These are phyloP conservation scores for Phytophthora pisi DNA, from an alignment of 352 stramenopile species.

Conservation along the genomic window DNA sequence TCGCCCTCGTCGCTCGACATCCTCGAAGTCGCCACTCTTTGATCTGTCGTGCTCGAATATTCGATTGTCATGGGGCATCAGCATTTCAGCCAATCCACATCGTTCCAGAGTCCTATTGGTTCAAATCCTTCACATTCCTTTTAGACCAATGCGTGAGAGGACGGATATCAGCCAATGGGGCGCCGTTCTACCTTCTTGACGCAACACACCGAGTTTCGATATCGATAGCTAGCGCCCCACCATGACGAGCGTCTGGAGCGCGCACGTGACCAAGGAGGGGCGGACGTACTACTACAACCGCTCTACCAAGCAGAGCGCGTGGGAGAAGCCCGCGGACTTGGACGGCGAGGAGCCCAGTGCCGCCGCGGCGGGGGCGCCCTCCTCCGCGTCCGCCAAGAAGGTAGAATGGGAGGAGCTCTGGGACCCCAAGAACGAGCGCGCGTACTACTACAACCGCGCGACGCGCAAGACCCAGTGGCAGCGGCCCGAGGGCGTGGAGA, in stretches of 20 bases:
- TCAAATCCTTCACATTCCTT: not conserved
- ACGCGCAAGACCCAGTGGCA: constrained; percentile 86
- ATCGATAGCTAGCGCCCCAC: not conserved
- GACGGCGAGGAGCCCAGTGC: constrained; percentile 49
- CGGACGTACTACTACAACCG: constrained; percentile 91
- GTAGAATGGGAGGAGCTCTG: constrained; percentile 86
- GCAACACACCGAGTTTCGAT: not conserved
- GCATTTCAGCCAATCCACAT: not conserved
- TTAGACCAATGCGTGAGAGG: constrained; percentile 6
- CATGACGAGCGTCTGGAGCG: constrained; percentile 73
- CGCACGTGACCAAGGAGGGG: constrained; percentile 87
- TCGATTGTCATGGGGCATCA: too few species aligned
- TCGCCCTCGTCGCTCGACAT: constrained; percentile 68
- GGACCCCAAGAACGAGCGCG: constrained; percentile 85
- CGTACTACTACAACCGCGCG: constrained; percentile 88
- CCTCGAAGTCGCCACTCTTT: not conserved
- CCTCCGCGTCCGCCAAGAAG: constrained; percentile 24
- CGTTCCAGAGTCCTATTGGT: too few species aligned
- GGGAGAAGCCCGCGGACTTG: constrained; percentile 84
- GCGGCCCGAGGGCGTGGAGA: constrained; percentile 72
- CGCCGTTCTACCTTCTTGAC: not conserved
- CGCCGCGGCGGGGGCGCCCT: not conserved
- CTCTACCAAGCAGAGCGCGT: constrained; percentile 86
- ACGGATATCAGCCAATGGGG: too few species aligned
- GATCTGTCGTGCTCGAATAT: constrained; percentile 23